Evolutionary conservation across 371 early-diverging fungal species (phyloP).

Genomic region (Apophysomyces variabilis): DNA sequence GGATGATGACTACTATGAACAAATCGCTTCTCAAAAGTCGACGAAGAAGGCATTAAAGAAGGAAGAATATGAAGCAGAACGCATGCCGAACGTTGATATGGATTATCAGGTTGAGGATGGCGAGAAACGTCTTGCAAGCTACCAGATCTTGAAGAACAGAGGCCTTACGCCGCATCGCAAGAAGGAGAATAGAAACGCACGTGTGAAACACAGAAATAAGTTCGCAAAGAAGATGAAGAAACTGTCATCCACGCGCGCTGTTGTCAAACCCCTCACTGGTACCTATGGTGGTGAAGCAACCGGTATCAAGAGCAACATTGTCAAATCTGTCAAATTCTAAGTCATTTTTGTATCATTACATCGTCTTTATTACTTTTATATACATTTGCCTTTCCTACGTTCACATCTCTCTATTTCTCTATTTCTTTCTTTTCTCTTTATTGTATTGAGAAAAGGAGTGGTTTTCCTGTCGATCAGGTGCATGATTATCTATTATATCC

Average conservation of each 20-base stretch:
- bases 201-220: conserved; percentile 89
- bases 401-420: not conserved
- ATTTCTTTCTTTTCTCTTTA: not conserved
- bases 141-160: conserved; percentile 94
- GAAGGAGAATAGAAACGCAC: conserved; percentile 94
- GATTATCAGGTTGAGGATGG: conserved; percentile 54
- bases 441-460: too few relatives aligned
- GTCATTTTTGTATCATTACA: conserved; percentile 5
- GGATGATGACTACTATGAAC: conserved; percentile 62
- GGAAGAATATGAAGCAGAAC: conserved; percentile 46
- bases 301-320: conserved; percentile 89
- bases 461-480: too few relatives aligned
- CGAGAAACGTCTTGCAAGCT: conserved; percentile 82
- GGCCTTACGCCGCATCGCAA: conserved; percentile 93
- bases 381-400: not conserved
- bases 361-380: not conserved
- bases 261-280: conserved; percentile 65
- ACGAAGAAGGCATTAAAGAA: conserved; percentile 57
- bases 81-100: conserved; percentile 46
- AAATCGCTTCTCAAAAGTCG: conserved; percentile 48
- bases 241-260: conserved; percentile 76
- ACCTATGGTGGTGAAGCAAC: conserved; percentile 92
- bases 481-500: too few relatives aligned
- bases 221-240: conserved; percentile 92
- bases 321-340: conserved; percentile 71